These are phyloP conservation scores for Fusarium armeniacum DNA, from an alignment of 2,329 filamentous ascomycete genomes.

Conservation along the genomic window DNA sequence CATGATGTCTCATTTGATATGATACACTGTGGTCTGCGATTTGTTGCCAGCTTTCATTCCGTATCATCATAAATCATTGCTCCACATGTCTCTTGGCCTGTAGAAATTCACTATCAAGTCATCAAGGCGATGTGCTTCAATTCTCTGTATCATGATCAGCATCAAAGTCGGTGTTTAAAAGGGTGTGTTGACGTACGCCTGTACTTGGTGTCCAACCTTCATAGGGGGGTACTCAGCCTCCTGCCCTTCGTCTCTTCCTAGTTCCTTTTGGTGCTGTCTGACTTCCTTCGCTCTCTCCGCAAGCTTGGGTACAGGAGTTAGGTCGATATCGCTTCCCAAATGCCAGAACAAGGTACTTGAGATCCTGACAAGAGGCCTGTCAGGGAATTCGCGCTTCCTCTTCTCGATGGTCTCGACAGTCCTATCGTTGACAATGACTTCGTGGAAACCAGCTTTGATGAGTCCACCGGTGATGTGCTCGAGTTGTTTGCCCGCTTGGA, in stretches of 20 bases:
- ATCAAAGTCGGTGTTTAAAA: not conserved
- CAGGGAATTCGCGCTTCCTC: slow-evolving; percentile 59
- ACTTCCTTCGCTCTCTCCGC: slow-evolving; percentile 61
- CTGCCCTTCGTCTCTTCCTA: slow-evolving; percentile 68
- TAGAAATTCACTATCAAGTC: slow-evolving; percentile 51
- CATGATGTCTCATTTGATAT: slow-evolving; percentile 8
- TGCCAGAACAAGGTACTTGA: slow-evolving; percentile 74
- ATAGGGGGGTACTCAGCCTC: slow-evolving; percentile 64
- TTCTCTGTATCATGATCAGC: slow-evolving; percentile 56
- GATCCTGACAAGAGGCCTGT: slow-evolving; percentile 68
- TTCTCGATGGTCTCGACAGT: slow-evolving; percentile 64
- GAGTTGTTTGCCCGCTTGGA: slow-evolving; percentile 74
- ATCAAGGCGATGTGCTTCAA: slow-evolving; percentile 68
- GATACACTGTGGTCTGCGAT: slow-evolving; percentile 5
- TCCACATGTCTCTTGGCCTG: not conserved
- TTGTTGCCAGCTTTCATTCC: not conserved
- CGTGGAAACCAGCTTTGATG: slow-evolving; percentile 73
- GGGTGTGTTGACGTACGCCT: slow-evolving; percentile 61
- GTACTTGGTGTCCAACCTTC: slow-evolving; percentile 72
- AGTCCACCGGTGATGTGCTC: slow-evolving; percentile 73
- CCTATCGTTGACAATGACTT: slow-evolving; percentile 70
- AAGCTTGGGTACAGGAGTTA: slow-evolving; percentile 65
- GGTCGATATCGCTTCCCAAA: slow-evolving; percentile 68
- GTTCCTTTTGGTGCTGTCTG: slow-evolving; percentile 61
- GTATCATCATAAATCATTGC: slow-evolving; percentile 17